Evolutionary conservation across 805 yeast genomes (phyloP), one percentile per base, ranked within the genome.

Genomic region (Metschnikowia noctiluminum): DNA sequence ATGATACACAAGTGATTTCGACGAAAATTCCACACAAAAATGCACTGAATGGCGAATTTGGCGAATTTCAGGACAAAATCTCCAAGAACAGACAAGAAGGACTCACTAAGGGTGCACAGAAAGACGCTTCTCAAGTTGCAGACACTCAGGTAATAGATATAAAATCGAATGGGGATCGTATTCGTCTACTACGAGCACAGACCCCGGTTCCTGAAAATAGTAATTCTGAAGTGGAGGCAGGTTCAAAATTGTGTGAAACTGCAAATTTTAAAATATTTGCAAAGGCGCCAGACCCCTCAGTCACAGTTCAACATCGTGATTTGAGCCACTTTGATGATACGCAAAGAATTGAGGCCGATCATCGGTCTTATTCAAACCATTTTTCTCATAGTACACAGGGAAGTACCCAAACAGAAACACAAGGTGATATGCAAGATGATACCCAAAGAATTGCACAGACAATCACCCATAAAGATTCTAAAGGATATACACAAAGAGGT

Each of bases 81-180:
- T 31, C 34, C 13, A 5, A 31, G 34, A 31, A 31, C 34, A 6
- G 11, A 13, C 13, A 31, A 13, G 13, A 31, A 21, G 21, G 4
- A 21, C 21, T 4, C 21, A 21, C 4, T 4, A 4, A 31, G 34
- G 11, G 5, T 31, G 34, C 34, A 11, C 34, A 31, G 34, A 11
- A 31, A 31, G 11, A 31, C 21, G 21, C 6, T 13, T 10, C 34
- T 31, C 13, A 13, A 31, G 11, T 31, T 31, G 34, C 34, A 31
- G 34, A 31, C 13, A 47, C 48, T 32, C 45, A 35, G 10, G 38
- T 43, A 10, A n/a, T 28, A 28, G 27, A 39, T 27, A 40, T 13
- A 31, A 2, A 10, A 13, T 13, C 11, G 11, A 13, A 13, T 13
- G 13, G 13, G 5, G 13, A 13, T 2, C 34, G 13, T 10, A 31